A percentile compares a stretch with the other conserved stretches of the same genome.
phyloP scores from a whole-genome alignment of 2,329 filamentous ascomycete genomes.

The Calonectria pauciramosa region DNA sequence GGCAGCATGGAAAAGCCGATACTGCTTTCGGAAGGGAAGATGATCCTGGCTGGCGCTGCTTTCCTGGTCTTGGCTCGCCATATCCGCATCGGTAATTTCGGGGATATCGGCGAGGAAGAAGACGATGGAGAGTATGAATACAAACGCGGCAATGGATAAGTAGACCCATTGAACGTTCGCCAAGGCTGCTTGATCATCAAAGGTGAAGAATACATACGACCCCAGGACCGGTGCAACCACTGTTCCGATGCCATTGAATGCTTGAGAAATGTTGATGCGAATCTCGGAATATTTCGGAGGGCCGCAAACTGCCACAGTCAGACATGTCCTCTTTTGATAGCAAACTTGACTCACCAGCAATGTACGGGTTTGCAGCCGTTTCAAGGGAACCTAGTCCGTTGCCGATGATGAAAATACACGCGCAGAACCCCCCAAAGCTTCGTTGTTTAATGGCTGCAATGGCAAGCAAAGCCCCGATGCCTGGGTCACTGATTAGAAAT shows the following conservation, averaged over 20 bases:
- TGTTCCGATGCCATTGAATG: slow-evolving; percentile 82
- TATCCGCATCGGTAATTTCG: slow-evolving; percentile 77
- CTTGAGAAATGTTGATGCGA: slow-evolving; percentile 82
- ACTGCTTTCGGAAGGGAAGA: slow-evolving; percentile 78
- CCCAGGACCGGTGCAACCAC: slow-evolving; percentile 80
- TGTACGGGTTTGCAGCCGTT: slow-evolving; percentile 83
- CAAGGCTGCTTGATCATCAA: slow-evolving; percentile 68
- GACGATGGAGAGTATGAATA: slow-evolving; percentile 73
- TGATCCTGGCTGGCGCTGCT: slow-evolving; percentile 67
- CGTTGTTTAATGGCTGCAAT: slow-evolving; percentile 70
- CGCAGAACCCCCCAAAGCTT: slow-evolving; percentile 82
- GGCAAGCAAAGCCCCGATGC: slow-evolving; percentile 64
- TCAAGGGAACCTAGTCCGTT: slow-evolving; percentile 81
- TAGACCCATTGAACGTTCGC: slow-evolving; percentile 83
- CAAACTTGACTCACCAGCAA: slow-evolving; percentile 59
- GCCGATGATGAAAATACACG: slow-evolving; percentile 80
- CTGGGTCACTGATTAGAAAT: not conserved
- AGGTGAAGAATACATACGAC: slow-evolving; percentile 80
- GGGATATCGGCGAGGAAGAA: slow-evolving; percentile 78
- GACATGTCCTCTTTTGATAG: not conserved
- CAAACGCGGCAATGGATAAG: slow-evolving; percentile 79
- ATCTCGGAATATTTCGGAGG: slow-evolving; percentile 80
- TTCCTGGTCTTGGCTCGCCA: slow-evolving; percentile 71
- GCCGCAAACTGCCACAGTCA: slow-evolving; percentile 53
- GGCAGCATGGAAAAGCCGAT: slow-evolving; percentile 81